Evolutionary conservation across 73 alveolate species (phyloP), one percentile per base, ranked within the genome.

Genomic region (Paramecium bursaria): DNA sequence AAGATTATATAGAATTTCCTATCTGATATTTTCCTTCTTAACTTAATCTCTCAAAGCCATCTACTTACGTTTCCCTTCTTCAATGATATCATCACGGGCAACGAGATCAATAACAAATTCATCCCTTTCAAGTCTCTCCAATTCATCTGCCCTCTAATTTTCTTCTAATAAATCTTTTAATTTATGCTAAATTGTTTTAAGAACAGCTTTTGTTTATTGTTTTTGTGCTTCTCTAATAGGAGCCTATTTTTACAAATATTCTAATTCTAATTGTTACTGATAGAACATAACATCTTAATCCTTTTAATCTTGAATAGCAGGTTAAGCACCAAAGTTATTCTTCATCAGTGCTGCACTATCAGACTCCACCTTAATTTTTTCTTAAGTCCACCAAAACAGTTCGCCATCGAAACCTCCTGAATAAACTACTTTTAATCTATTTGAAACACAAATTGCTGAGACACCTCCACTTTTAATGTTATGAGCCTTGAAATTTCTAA

Each of bases 371-470:
- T 73, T 73, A 26, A 79, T 79, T 7, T 85, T 86, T 19, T 94
- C 97, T 19, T 86, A 87, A 10, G 89, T 74, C 97, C 97, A 92
- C 74, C 91, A 87, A 25, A 92, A 87, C 67, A 96, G 82, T 23
- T 96, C 86, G 0, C 99, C 99, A 87, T 96, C 99, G 52, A 90
- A 93, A 0, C 99, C 98, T 0, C 97, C 96, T 11, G 97, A 80
- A 55, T 92, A 92, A 15, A 96, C 93, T 14, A 91, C 67, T 35
- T 92, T 88, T 30, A 96, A 75, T 31, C 86, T 92, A 54, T 86
- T 88, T 51, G 97, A 91, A 85, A 94, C 94, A 47, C 79, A 86
- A 21, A 96, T 48, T 27, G 96, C 86, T n/a, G 96, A 85, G 31
- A 96, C 93, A 1, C 99, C 99, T 3, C 96, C 95, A 27, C 90